phyloP scores from a whole-genome alignment of 73 alveolate genomes.

The Paramecium primaurelia region DNA sequence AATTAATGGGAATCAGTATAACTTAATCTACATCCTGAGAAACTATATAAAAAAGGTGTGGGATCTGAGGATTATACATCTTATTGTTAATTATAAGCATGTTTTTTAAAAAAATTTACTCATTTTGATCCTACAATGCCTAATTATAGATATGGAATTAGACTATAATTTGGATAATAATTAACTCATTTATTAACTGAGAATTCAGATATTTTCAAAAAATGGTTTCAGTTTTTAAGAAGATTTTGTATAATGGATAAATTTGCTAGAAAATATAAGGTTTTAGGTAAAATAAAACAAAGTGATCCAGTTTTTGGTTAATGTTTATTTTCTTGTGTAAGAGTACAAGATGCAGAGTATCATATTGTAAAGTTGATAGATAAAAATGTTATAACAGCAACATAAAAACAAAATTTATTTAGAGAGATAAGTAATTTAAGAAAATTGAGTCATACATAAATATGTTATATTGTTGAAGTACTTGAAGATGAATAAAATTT shows the following conservation, averaged over 20 bases:
- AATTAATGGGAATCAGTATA: background rate
- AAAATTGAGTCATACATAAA: background rate
- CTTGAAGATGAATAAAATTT: constrained; percentile 2
- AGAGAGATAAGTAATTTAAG: background rate
- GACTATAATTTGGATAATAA: background rate
- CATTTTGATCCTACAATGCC: background rate
- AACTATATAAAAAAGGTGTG: background rate
- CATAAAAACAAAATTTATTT: background rate
- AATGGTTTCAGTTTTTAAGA: constrained; percentile 46
- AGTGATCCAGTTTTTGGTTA: background rate
- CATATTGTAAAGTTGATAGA: background rate
- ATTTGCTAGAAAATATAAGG: constrained; percentile 51
- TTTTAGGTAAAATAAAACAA: background rate
- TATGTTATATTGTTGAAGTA: background rate
- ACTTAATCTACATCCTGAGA: constrained; percentile 11
- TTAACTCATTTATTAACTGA: background rate
- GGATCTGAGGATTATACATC: background rate
- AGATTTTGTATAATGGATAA: constrained; percentile 57
- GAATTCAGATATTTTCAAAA: background rate
- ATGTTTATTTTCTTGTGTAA: background rate
- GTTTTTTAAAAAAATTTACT: constrained; percentile 31
- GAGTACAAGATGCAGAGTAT: constrained; percentile 3
- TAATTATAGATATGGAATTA: constrained; percentile 9
- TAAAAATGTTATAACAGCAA: background rate
- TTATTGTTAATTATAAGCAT: background rate